phyloP scores from a whole-genome alignment of 768 basidiomycete genomes.

The Neoboletus brunneissimus region DNA sequence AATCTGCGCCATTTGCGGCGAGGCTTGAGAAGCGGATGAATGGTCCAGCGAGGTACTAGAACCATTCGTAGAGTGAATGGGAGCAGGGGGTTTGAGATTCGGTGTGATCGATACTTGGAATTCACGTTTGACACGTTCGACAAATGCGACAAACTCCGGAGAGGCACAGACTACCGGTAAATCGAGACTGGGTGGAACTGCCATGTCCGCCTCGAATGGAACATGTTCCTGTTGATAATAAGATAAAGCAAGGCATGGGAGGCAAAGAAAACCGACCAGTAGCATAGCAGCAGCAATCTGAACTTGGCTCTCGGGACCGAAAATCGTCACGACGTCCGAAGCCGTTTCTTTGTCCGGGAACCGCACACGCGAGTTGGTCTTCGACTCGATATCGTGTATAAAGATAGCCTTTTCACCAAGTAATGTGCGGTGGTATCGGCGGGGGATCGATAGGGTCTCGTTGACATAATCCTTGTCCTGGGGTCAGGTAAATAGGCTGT shows the following conservation, averaged over 20 bases:
- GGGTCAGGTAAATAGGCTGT: not conserved
- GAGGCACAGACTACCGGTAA: conserved; percentile 71
- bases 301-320: conserved; percentile 94
- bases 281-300: conserved; percentile 97
- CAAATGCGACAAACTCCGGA: conserved; percentile 81
- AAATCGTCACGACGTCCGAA: conserved; percentile 94
- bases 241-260: not conserved
- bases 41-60: conserved; percentile 50
- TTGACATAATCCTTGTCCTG: conserved; percentile 97
- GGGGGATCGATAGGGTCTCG: conserved; percentile 90
- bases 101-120: conserved; percentile 88
- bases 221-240: conserved; percentile 75
- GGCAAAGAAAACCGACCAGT: conserved; percentile 51
- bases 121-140: conserved; percentile 90
- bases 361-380: conserved; percentile 89
- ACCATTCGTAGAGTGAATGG: conserved; percentile 44
- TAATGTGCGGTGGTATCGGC: conserved; percentile 91
- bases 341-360: conserved; percentile 94
- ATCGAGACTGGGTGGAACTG: conserved; percentile 80
- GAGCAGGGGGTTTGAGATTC: conserved; percentile 54
- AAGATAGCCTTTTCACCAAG: conserved; percentile 96
- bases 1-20: conserved; percentile 18
- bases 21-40: conserved; percentile 23
- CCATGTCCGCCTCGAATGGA: conserved; percentile 94
- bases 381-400: conserved; percentile 93